A percentile compares a stretch with the other conserved stretches of the same genome.
Conservation (phyloP, 352 stramenopile species). For the Phytophthora vignae region DNA sequence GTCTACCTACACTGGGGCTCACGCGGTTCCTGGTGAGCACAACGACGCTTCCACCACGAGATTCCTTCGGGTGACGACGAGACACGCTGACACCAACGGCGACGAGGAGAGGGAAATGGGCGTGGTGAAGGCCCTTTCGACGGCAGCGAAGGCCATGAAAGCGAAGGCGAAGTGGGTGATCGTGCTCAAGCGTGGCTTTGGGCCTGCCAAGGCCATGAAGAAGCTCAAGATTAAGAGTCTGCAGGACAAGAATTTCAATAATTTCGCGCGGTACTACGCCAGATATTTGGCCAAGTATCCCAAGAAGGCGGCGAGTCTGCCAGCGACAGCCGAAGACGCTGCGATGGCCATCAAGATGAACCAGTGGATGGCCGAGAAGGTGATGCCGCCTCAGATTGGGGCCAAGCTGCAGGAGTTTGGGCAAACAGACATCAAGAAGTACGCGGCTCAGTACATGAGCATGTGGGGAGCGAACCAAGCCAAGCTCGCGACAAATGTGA, state of each 20-base stretch:
- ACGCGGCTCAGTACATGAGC: neutral
- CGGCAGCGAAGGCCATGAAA: neutral
- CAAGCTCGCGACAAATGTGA: slow-evolving; percentile 1
- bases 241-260: slow-evolving; percentile 12
- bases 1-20: neutral
- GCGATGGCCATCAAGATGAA: slow-evolving; percentile 7
- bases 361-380: slow-evolving; percentile 3
- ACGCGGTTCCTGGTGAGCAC: neutral
- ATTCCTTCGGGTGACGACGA: neutral
- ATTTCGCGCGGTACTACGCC: slow-evolving; percentile 18
- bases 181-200: neutral
- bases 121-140: neutral
- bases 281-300: slow-evolving; percentile 12
- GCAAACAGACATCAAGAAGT: slow-evolving; percentile 1
- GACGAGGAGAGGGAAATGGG: neutral
- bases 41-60: neutral
- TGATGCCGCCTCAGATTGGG: slow-evolving; percentile 3
- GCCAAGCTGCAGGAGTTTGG: slow-evolving; percentile 2
- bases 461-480: slow-evolving; percentile 8
- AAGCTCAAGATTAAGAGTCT: slow-evolving; percentile 15
- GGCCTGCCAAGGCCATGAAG: slow-evolving; percentile 2
- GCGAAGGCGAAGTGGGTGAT: neutral
- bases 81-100: neutral
- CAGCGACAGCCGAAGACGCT: slow-evolving; percentile 13
- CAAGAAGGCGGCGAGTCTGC: neutral